Percentiles rank a stretch among this genome's conserved stretches.
Conservation (phyloP, 345 rosid species). For the Eucalyptus cloeziana region DNA sequence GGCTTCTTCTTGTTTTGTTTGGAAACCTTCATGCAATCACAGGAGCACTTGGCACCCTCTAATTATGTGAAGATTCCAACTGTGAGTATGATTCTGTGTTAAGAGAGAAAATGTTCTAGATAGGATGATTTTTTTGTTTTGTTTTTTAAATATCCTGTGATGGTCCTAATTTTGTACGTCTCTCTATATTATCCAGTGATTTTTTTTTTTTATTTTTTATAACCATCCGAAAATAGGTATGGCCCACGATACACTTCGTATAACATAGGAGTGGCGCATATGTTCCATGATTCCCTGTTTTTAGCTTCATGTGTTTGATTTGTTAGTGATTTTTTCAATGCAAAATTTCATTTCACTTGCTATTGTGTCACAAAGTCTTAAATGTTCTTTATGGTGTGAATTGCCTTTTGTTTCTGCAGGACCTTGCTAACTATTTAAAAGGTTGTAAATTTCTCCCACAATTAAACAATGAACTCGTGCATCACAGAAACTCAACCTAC, state of each 20-base stretch:
- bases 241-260: accelerated
- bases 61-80: constrained; percentile 75
- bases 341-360: background rate
- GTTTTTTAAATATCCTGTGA: background rate
- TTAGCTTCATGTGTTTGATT: background rate
- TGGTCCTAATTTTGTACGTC: background rate
- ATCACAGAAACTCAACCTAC: constrained; percentile 49
- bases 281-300: background rate
- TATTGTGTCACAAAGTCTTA: background rate
- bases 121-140: too few relatives aligned
- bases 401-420: constrained; percentile 3
- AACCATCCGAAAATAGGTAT: background rate
- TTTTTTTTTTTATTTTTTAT: background rate
- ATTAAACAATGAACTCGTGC: constrained; percentile 50
- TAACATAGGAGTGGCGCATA: background rate
- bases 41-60: constrained; percentile 93
- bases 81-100: constrained; percentile 15
- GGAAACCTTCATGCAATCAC: background rate
- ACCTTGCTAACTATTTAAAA: constrained; percentile 29
- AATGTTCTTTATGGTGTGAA: background rate
- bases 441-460: constrained; percentile 74
- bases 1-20: background rate
- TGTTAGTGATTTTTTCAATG: background rate
- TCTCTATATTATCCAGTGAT: background rate
- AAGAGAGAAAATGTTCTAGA: too few relatives aligned